Evolutionary conservation across 805 yeast genomes (phyloP), one percentile per base, ranked within the genome.

Genomic region (Sugiyamaella chiloensis): DNA sequence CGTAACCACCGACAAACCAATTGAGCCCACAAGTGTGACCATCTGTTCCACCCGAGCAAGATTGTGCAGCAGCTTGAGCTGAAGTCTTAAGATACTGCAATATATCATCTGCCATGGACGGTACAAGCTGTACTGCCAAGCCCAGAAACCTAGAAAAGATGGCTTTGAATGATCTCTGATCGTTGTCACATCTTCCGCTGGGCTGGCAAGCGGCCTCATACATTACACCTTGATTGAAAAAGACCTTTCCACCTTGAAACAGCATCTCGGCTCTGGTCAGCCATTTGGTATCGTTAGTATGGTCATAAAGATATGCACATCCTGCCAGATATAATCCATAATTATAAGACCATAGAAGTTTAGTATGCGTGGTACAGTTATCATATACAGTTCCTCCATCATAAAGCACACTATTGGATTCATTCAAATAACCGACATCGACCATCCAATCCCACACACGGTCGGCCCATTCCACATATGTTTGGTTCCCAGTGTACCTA

Each of bases 131-230:
- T 0, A 91, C 81, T 1, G 96, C 83, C 46, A 79, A 67, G 1
- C 89, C 93, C 62, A 90, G 65, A 63, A 82, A 82, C 48, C 96
- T 72, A 1, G 88, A 63, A 57, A 87, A 75, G 57, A 83, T 85
- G 1, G 96, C 96, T 70, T 86, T 87, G 75, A 91, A 90, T n/a
- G 93, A 80, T 51, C 96, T 75, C 72, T 90, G 96, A 71, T 90
- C 97, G 47, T 79, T 83, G 66, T 87, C 79, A 72, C 98, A 90
- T 32, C 74, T 71, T 21, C 64, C 65, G 6, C 61, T 63, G 14
- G 73, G 71, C 71, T 87, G 95, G 66, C 97, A 90, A 1, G 96
- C 88, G 5, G 84, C 83, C 64, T 90, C 98, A 60, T 74, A 85
- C 79, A 87, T 74, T 42, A 87, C 69, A 2, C 76, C 76, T 24